These are phyloP conservation scores for Pichia sp. DNA, from an alignment of 1,139 yeast genomes.

Conservation along the genomic window DNA sequence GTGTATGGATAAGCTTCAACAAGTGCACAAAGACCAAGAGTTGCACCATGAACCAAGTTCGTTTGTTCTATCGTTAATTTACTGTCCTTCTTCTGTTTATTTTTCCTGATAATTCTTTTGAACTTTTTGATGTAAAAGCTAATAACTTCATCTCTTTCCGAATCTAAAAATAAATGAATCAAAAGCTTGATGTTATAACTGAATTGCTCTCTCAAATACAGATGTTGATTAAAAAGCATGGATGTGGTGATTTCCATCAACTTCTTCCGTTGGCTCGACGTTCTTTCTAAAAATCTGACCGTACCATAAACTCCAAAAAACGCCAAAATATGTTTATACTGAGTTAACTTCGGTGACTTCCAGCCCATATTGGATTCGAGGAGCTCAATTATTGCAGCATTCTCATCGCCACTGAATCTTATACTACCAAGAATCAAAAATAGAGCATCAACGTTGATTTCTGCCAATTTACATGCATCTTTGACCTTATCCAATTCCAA, in stretches of 20 bases:
- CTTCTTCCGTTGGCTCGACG: slow-evolving; percentile 43
- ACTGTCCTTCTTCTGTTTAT: slow-evolving; percentile 30
- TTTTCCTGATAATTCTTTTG: slow-evolving; percentile 35
- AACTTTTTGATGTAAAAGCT: slow-evolving; percentile 39
- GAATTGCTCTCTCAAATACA: slow-evolving; percentile 76
- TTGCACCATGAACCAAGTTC: slow-evolving; percentile 69
- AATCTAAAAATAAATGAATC: slow-evolving; percentile 68
- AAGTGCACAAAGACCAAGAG: slow-evolving; percentile 83
- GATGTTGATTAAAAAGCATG: slow-evolving; percentile 57
- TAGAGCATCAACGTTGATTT: slow-evolving; percentile 34
- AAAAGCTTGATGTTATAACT: slow-evolving; percentile 76
- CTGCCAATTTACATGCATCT: slow-evolving; percentile 78
- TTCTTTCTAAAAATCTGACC: slow-evolving; percentile 60
- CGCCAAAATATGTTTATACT: slow-evolving; percentile 61
- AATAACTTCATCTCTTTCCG: slow-evolving; percentile 45
- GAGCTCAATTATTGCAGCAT: slow-evolving; percentile 44
- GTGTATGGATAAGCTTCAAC: slow-evolving; percentile 86
- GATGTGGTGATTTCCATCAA: slow-evolving; percentile 53
- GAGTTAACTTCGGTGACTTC: slow-evolving; percentile 56
- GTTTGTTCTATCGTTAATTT: slow-evolving; percentile 39
- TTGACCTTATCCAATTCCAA: slow-evolving; percentile 64
- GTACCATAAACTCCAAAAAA: slow-evolving; percentile 75
- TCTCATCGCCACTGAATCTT: slow-evolving; percentile 22
- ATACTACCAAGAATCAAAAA: slow-evolving; percentile 28
- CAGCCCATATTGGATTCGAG: slow-evolving; percentile 45